Evolutionary conservation across 1,139 yeast species (phyloP).

Genomic region (Hansenula lynferdii): DNA sequence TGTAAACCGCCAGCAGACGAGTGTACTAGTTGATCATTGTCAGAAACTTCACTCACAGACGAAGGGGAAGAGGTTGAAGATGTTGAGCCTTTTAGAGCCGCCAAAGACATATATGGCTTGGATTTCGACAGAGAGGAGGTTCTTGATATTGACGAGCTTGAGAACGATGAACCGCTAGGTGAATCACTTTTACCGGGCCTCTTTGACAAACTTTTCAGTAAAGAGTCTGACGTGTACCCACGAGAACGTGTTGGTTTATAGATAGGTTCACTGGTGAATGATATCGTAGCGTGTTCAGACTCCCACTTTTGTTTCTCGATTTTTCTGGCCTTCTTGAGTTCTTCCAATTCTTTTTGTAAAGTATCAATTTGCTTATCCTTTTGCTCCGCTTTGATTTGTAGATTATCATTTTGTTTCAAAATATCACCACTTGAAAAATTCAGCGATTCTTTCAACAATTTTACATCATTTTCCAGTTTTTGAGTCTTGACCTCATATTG

Average conservation of each 20-base stretch:
- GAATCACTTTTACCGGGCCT: too few relatives aligned
- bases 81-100: slow-evolving; percentile 2
- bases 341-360: slow-evolving; percentile 25
- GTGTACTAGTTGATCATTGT: too few relatives aligned
- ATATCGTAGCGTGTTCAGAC: slow-evolving; percentile 41
- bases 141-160: neutral
- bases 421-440: slow-evolving; percentile 48
- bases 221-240: slow-evolving; percentile 4
- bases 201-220: slow-evolving; percentile 3
- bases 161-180: too few relatives aligned
- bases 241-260: neutral
- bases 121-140: slow-evolving; percentile 1
- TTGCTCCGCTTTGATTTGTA: slow-evolving; percentile 47
- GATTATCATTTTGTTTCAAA: slow-evolving; percentile 64
- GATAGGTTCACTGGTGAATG: slow-evolving; percentile 8
- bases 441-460: slow-evolving; percentile 59
- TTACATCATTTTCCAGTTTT: slow-evolving; percentile 67
- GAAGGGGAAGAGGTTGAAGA: too few relatives aligned
- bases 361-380: slow-evolving; percentile 57
- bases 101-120: slow-evolving; percentile 3
- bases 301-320: slow-evolving; percentile 70
- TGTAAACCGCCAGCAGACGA: too few relatives aligned
- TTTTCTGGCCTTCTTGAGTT: slow-evolving; percentile 47
- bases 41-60: too few relatives aligned
- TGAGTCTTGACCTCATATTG: slow-evolving; percentile 51